phyloP scores from a whole-genome alignment of 805 yeast genomes.

The Candida pseudoglaebosa region DNA sequence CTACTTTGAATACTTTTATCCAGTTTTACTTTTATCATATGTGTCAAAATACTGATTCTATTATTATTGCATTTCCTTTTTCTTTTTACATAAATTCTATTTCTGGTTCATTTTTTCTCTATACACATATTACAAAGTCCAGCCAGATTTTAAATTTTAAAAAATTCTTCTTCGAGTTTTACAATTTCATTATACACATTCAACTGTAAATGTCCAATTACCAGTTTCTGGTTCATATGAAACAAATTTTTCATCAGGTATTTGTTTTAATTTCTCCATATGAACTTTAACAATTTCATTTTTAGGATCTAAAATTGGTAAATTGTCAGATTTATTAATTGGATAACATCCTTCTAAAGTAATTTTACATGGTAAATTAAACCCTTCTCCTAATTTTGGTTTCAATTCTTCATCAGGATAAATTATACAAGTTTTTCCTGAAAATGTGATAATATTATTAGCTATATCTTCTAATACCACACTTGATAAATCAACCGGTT shows the following conservation, averaged over 20 bases:
- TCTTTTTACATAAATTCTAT: too few species aligned
- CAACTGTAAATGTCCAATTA: slow-evolving; percentile 60
- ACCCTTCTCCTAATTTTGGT: slow-evolving; percentile 74
- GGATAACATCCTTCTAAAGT: slow-evolving; percentile 82
- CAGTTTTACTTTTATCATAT: too few species aligned
- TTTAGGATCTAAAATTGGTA: slow-evolving; percentile 72
- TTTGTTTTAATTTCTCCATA: slow-evolving; percentile 57
- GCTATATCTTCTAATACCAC: slow-evolving; percentile 60
- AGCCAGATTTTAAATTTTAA: too few species aligned
- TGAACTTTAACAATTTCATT: slow-evolving; percentile 70
- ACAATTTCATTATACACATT: slow-evolving; percentile 23
- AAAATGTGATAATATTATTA: slow-evolving; percentile 61
- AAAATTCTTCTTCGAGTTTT: too few species aligned
- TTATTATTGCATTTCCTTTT: too few species aligned
- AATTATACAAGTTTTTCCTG: slow-evolving; percentile 55
- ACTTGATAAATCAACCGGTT: slow-evolving; percentile 79
- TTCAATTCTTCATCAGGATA: slow-evolving; percentile 64
- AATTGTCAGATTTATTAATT: slow-evolving; percentile 61
- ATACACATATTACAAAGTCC: too few species aligned
- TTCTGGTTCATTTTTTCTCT: too few species aligned
- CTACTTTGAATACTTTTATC: too few species aligned
- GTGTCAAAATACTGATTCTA: too few species aligned
- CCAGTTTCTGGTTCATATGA: slow-evolving; percentile 77
- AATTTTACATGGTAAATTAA: slow-evolving; percentile 71
- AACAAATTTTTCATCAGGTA: slow-evolving; percentile 60